phyloP scores from a whole-genome alignment of 129 eudicot genomes.

The Arctium minus region DNA sequence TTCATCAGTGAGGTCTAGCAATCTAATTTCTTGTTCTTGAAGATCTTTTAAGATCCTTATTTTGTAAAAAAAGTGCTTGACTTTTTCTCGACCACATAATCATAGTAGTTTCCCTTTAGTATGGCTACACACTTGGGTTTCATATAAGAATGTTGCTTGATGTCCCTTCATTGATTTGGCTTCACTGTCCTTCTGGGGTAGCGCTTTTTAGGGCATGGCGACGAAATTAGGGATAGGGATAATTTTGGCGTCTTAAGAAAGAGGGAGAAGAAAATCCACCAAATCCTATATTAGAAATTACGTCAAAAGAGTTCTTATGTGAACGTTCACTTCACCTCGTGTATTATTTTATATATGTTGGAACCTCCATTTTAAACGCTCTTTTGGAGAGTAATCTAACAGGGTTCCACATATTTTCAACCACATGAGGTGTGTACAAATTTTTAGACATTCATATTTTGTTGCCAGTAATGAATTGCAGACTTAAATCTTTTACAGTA shows the following conservation, averaged over 20 bases:
- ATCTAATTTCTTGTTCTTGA: neutral
- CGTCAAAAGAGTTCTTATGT: neutral
- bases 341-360: too few relatives aligned
- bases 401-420: neutral
- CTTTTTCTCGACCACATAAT: neutral
- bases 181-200: neutral
- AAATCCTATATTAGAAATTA: neutral
- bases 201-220: neutral
- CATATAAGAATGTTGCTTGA: neutral
- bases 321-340: too few relatives aligned
- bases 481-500: neutral
- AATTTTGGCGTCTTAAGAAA: neutral
- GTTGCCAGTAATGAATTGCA: neutral
- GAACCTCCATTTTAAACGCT: neutral
- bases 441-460: neutral
- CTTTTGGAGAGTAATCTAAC: neutral
- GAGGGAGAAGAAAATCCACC: neutral
- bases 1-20: neutral
- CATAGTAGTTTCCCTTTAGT: neutral
- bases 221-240: neutral
- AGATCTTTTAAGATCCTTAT: neutral
- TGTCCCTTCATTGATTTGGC: neutral
- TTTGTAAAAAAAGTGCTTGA: neutral
- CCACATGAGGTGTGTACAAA: neutral
- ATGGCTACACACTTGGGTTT: neutral